These are phyloP conservation scores for Brassica cretica DNA, from an alignment of 345 rosid species.

Conservation along the genomic window DNA sequence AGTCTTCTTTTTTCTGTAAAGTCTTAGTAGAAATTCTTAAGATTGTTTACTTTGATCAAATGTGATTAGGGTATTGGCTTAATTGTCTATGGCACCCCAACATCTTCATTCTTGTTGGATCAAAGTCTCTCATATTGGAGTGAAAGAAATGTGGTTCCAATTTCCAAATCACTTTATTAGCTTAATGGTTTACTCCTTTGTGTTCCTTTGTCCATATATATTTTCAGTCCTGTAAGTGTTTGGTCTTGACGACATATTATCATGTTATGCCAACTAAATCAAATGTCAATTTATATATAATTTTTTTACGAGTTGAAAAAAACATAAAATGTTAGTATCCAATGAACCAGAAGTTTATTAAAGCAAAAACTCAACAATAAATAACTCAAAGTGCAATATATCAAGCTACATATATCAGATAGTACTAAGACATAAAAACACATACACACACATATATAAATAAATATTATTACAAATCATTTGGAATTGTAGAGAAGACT, in stretches of 20 bases:
- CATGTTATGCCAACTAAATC: neutral
- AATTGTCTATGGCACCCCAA: neutral
- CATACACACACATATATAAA: conserved; percentile 10
- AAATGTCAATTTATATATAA: neutral
- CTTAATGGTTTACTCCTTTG: neutral
- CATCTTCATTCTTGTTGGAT: neutral
- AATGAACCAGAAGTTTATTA: neutral
- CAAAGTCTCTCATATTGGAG: neutral
- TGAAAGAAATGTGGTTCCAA: neutral
- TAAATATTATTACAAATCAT: conserved; percentile 30
- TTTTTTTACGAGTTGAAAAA: neutral
- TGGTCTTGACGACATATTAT: neutral
- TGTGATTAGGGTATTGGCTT: neutral
- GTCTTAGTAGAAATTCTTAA: neutral
- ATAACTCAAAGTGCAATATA: neutral
- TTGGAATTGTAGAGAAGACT: conserved; percentile 65
- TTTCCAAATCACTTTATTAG: neutral
- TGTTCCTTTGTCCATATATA: neutral
- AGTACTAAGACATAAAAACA: neutral
- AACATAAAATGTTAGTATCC: neutral
- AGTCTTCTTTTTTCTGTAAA: neutral
- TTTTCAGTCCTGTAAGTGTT: neutral
- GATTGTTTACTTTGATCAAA: neutral
- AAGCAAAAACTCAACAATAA: neutral
- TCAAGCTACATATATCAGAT: neutral